phyloP scores from a whole-genome alignment of 768 basidiomycete genomes.

The Trametes villosa region DNA sequence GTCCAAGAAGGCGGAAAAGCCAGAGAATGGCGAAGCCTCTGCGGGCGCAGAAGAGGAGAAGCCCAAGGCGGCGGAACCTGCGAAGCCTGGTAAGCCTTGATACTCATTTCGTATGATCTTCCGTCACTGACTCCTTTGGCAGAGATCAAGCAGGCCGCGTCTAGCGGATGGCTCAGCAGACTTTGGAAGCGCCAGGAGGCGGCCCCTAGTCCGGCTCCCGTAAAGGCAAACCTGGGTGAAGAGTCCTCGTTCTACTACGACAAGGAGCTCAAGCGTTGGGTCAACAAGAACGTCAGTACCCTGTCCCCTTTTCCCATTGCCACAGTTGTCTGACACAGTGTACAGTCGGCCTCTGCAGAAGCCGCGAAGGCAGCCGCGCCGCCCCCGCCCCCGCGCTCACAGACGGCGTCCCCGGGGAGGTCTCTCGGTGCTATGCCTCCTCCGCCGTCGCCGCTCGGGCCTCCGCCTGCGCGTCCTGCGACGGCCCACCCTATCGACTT shows the following conservation, averaged over 20 bases:
- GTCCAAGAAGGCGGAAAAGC: conserved; percentile 21
- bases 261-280: conserved; percentile 93
- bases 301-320: background rate
- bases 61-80: conserved; percentile 34
- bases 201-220: conserved; percentile 56
- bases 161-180: conserved; percentile 75
- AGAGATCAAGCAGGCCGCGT: conserved; percentile 33
- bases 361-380: conserved; percentile 60
- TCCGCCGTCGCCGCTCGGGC: conserved; percentile 36
- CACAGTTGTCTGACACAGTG: background rate
- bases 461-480: conserved; percentile 57
- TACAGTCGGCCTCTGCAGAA: conserved; percentile 51
- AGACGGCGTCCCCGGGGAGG: conserved; percentile 81
- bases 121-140: conserved; percentile 18
- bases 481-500: conserved; percentile 59
- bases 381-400: conserved; percentile 83
- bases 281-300: conserved; percentile 81
- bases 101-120: background rate
- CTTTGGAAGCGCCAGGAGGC: conserved; percentile 75
- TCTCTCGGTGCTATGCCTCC: conserved; percentile 43
- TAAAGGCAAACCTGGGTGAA: conserved; percentile 93
- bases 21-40: conserved; percentile 15
- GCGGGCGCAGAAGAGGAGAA: conserved; percentile 29
- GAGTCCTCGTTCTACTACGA: conserved; percentile 92
- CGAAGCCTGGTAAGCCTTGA: conserved; percentile 14